Percentiles rank a stretch among this genome's conserved stretches.
Conservation (phyloP, 371 early-diverging fungal species). For the Mortierella sp. region DNA sequence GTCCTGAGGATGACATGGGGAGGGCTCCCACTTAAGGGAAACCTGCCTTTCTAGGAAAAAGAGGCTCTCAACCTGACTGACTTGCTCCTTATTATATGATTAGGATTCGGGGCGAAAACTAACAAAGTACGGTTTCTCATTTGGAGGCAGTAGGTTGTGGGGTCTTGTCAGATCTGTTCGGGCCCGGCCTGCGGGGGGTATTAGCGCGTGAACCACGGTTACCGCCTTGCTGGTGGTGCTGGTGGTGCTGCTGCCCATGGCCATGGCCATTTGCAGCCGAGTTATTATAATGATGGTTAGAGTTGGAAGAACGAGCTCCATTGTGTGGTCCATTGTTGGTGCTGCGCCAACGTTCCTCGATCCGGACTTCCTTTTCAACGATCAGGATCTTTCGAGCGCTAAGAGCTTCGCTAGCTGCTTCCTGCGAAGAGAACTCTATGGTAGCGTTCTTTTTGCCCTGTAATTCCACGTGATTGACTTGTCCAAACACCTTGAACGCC, state of each 20-base stretch:
- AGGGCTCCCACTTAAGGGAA: too few species aligned
- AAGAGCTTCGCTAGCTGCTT: conserved; percentile 53
- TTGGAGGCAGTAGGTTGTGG: too few species aligned
- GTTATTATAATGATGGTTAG: conserved; percentile 4
- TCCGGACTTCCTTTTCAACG: conserved; percentile 58
- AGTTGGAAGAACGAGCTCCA: conserved; percentile 2
- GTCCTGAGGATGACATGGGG: too few species aligned
- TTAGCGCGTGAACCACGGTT: conserved; percentile 25
- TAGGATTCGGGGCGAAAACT: too few species aligned
- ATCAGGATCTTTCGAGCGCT: conserved; percentile 55
- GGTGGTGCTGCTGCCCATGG: conserved; percentile 21
- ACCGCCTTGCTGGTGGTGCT: conserved; percentile 6
- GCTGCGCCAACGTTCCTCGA: conserved; percentile 56
- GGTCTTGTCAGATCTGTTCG: conserved; percentile 9
- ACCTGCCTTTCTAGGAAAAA: too few species aligned
- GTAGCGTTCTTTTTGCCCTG: conserved; percentile 61
- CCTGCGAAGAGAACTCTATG: conserved; percentile 65
- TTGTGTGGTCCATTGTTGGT: conserved; percentile 32
- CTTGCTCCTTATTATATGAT: too few species aligned
- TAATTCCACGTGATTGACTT: conserved; percentile 56
- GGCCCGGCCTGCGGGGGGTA: conserved; percentile 14
- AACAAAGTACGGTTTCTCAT: too few species aligned
- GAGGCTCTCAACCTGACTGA: too few species aligned
- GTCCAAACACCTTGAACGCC: conserved; percentile 56
- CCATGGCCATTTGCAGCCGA: conserved; percentile 10